phyloP scores from a whole-genome alignment of 495 filamentous ascomycete genomes.

The Lasiosphaeria miniovina region DNA sequence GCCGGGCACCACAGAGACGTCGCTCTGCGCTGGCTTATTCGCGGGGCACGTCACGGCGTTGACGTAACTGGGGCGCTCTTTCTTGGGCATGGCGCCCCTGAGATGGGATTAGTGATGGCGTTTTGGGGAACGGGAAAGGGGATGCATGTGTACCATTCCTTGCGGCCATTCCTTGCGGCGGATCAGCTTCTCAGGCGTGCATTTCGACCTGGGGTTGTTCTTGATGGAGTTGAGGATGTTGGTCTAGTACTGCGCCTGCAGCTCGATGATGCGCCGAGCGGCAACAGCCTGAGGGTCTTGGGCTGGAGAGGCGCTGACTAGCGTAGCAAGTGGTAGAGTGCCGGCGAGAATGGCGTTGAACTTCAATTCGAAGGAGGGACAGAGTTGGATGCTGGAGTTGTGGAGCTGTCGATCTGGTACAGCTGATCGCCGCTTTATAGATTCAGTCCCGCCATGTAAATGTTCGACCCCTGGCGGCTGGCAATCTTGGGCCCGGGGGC shows the following conservation, averaged over 20 bases:
- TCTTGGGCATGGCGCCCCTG: conserved; percentile 6
- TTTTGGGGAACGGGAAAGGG: not conserved
- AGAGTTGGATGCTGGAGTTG: too few species aligned
- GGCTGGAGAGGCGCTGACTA: not conserved
- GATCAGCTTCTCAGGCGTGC: not conserved
- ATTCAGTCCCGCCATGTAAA: too few species aligned
- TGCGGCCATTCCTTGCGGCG: conserved; percentile 5
- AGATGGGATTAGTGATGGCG: not conserved
- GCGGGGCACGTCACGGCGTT: conserved; percentile 44
- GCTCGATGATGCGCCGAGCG: not conserved
- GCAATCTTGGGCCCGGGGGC: too few species aligned
- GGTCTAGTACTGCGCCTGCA: conserved; percentile 4
- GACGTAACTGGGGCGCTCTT: conserved; percentile 32
- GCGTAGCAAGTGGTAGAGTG: not conserved
- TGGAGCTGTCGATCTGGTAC: too few species aligned
- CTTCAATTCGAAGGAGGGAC: not conserved
- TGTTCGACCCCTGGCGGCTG: too few species aligned
- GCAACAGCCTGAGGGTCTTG: conserved; percentile 1
- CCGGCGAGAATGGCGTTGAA: not conserved
- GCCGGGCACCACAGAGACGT: conserved; percentile 28
- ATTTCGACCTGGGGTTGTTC: not conserved
- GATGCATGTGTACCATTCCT: not conserved
- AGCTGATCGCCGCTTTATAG: too few species aligned
- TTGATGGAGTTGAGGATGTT: conserved; percentile 2
- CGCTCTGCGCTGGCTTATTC: conserved; percentile 27